phyloP scores from a whole-genome alignment of 495 filamentous ascomycete genomes.

The Hypomontagnella submonticulosa region DNA sequence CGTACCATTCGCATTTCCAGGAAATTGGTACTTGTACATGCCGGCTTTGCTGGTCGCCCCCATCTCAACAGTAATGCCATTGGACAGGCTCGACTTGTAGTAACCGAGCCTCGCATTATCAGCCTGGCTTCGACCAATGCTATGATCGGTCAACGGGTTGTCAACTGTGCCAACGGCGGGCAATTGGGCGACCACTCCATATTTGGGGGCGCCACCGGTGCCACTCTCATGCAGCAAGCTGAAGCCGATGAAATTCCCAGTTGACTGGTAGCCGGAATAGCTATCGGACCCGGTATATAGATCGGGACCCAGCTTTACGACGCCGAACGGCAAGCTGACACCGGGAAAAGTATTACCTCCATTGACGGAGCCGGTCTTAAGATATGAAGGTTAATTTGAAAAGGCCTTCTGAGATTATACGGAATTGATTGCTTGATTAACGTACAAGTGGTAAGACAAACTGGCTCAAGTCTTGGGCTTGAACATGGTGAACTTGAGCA shows the following conservation, averaged over 20 bases:
- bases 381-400: constrained; percentile 6
- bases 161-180: constrained; percentile 64
- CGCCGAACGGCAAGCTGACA: constrained; percentile 70
- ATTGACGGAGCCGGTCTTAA: constrained; percentile 51
- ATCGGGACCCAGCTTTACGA: constrained; percentile 79
- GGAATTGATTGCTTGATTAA: constrained; percentile 9
- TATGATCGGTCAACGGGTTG: constrained; percentile 69
- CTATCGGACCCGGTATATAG: constrained; percentile 66
- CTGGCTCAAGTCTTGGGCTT: constrained; percentile 28
- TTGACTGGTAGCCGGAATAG: constrained; percentile 72
- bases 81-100: constrained; percentile 66
- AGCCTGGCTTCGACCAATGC: constrained; percentile 58
- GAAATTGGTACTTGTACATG: constrained; percentile 71
- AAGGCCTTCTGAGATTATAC: neutral
- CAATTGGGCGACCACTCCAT: constrained; percentile 75
- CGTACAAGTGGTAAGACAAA: constrained; percentile 39
- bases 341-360: constrained; percentile 80
- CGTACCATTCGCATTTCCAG: constrained; percentile 49
- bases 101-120: constrained; percentile 71
- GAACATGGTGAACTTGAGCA: constrained; percentile 12
- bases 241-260: constrained; percentile 73
- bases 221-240: constrained; percentile 80
- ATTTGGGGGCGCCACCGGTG: constrained; percentile 80
- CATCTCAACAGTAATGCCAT: constrained; percentile 69
- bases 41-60: constrained; percentile 71